A percentile compares a stretch with the other conserved stretches of the same genome.
Conservation (phyloP, 2,329 filamentous ascomycete species). For the Arthroderma sp. region DNA sequence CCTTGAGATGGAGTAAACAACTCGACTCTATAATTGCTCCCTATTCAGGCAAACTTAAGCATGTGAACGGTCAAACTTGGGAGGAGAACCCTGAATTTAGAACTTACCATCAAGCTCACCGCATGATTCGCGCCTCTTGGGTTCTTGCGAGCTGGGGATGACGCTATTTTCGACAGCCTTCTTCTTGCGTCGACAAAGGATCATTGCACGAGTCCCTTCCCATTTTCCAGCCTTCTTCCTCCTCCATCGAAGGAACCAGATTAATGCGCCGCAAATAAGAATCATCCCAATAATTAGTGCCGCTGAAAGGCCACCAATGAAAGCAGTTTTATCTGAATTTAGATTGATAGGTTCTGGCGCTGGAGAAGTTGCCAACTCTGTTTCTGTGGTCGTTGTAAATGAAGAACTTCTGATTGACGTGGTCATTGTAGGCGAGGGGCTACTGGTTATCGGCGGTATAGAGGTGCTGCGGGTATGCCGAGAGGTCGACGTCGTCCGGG, state of each 20-base stretch:
- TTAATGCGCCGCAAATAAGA: background rate
- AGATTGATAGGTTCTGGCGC: too few relatives aligned
- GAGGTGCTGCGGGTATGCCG: background rate
- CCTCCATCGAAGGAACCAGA: constrained; percentile 6
- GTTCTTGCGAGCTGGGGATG: background rate
- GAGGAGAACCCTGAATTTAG: background rate
- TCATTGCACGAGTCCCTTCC: background rate
- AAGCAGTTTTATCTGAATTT: background rate
- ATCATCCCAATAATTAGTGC: constrained; percentile 3
- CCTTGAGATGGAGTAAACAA: background rate
- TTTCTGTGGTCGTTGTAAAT: background rate
- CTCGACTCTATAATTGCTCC: background rate
- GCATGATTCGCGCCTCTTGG: background rate
- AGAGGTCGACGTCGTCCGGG: background rate
- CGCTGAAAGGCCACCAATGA: constrained; percentile 3
- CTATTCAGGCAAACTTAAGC: background rate
- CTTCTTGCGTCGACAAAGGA: background rate
- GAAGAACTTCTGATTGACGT: background rate
- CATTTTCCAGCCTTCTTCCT: constrained; percentile 3
- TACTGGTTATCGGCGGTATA: background rate
- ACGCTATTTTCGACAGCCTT: background rate
- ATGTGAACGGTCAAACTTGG: background rate
- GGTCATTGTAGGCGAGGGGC: background rate
- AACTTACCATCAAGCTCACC: background rate
- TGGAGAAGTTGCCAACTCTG: background rate